Evolutionary conservation across 2,329 filamentous ascomycete genomes (phyloP).

Genomic region (Phialophora tarda): DNA sequence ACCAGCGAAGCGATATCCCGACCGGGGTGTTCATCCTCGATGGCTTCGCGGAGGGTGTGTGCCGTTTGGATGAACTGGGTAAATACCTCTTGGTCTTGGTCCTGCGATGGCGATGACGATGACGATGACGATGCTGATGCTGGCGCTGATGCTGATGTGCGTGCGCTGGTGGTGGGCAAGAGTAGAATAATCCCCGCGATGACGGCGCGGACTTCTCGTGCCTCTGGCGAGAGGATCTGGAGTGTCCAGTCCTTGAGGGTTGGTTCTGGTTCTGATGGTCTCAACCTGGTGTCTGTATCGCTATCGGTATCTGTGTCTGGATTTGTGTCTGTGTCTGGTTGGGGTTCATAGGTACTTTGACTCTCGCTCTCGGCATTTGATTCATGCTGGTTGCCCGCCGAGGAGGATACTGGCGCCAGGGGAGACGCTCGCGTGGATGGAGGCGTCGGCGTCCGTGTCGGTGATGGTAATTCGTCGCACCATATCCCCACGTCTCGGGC

Average conservation of each 20-base stretch:
- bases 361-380: not conserved
- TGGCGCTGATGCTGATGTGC: not conserved
- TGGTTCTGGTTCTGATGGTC: not conserved
- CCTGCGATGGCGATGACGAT: not conserved
- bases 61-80: conserved; percentile 46
- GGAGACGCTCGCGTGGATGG: not conserved
- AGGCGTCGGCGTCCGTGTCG: too few relatives aligned
- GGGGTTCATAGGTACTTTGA: not conserved
- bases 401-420: not conserved
- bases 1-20: conserved; percentile 27
- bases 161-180: conserved; percentile 37
- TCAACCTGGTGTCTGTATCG: not conserved
- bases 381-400: not conserved
- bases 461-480: conserved; percentile 54
- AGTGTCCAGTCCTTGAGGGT: conserved; percentile 45
- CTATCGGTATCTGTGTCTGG: not conserved
- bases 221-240: conserved; percentile 50
- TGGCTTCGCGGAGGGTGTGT: conserved; percentile 47
- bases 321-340: not conserved
- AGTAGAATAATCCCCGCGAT: conserved; percentile 52
- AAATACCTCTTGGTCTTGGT: conserved; percentile 32
- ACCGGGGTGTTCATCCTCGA: conserved; percentile 52
- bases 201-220: conserved; percentile 52
- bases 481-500: conserved; percentile 52
- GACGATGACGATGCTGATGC: not conserved